Evolutionary conservation across 345 rosid species (phyloP), one percentile per base, ranked within the genome.

Genomic region (Citrus reticulata): DNA sequence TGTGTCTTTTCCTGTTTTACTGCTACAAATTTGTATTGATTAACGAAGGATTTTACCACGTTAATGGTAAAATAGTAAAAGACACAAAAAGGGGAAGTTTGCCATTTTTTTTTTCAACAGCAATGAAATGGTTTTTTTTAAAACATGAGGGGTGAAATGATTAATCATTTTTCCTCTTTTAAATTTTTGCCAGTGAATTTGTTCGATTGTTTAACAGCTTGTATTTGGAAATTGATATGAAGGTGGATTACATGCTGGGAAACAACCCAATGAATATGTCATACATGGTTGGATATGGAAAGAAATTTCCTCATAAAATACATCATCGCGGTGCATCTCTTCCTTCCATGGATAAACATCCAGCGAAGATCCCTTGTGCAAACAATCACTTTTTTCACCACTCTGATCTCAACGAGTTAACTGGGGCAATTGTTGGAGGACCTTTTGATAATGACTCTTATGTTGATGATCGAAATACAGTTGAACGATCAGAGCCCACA

Each of bases 221-320:
- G 24, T 17, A 19, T 20, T 65, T 20, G 42, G 69, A 34, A 34
- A 34, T 34, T 65, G 11, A 63, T 17, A 72, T 78, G 68, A 87
- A 93, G 82, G 91, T 89, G 17, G 99, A 92, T 85, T 95, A 93
- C 72, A 90, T 93, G 35, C 87, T 95, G 14, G 99, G 99, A 35
- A 91, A 86, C 75, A 95, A 92, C 72, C 97, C 99, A 19, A 27
- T 81, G 80, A 82, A 79, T 30, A 86, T 91, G 93, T 95, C 97
- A 10, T 93, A 91, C 87, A 95, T 93, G 97, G 97, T 95, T 10
- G 99, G 95, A 14, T 92, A 90, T 76, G 90, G 98, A 1, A 42
- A 74, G 5, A 88, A 66, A 58, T 95, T 76, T 78, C 98, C 99
- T 0, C 83, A 79, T n/a, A 89, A 81, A 83, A 87, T 93, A 27